Evolutionary conservation across 345 rosid genomes (phyloP), one percentile per base, ranked within the genome.

Genomic region (Salix caprea): DNA sequence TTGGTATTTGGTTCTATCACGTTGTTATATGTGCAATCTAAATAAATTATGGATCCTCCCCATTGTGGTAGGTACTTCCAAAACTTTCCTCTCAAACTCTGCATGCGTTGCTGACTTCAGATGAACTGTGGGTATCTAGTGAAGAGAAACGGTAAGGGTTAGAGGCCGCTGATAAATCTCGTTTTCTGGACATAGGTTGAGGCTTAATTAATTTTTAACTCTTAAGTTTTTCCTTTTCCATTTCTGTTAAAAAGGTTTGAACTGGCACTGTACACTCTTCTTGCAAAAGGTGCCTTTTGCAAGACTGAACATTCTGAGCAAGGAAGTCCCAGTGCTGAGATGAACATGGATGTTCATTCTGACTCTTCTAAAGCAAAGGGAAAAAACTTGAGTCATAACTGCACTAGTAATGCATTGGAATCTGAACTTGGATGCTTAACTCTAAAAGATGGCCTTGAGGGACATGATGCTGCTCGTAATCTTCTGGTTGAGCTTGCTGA

Each of bases 51-150:
- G 44, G 75, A 58, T 76, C 77, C 56, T 52, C 54, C 36, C 11
- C 56, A 18, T 77, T 75, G 18, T 83, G 74, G 37, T 85, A 94
- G 98, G 92, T 95, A 82, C 96, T 95, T 75, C 93, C 99, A 61
- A 95, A 90, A 80, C 90, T 93, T 83, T 93, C 99, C 44, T 87
- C 96, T 71, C 97, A 91, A 83, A 93, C 97, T 77, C 79, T 93
- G 84, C 97, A 86, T 85, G 94, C 97, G 30, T 85, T 95, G 88
- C 86, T 93, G 83, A 95, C 99, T 40, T 93, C 99, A 60, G 96
- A 95, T 86, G 96, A 91, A 81, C 78, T 95, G 54, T 95, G 97
- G 97, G 91, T 95, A 69, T 90, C 91, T 46, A 91, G 89, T 71
- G 99, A 95, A 89, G 99, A 91, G 85, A 90, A 90, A 85, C 87